A percentile compares a stretch with the other conserved stretches of the same genome.
These are phyloP conservation scores for Floccularia luteovirens DNA, from an alignment of 768 basidiomycete species.

Conservation along the genomic window DNA sequence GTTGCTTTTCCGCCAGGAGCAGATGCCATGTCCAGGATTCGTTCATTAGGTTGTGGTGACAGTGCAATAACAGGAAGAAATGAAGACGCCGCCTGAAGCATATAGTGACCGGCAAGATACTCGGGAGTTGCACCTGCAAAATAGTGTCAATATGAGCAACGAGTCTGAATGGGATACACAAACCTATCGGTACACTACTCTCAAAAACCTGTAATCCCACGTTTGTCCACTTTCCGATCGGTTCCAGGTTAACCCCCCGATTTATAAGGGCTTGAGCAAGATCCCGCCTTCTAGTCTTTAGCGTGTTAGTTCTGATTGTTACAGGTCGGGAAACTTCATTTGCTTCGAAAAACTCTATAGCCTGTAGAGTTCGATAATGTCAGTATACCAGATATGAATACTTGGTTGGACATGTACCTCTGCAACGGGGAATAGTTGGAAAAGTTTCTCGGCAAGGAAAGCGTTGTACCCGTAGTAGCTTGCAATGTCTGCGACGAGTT, in stretches of 20 bases:
- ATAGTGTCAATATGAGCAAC: not conserved
- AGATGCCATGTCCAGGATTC: slow-evolving; percentile 96
- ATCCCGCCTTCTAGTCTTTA: slow-evolving; percentile 88
- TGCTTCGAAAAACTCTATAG: slow-evolving; percentile 96
- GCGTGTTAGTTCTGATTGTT: slow-evolving; percentile 95
- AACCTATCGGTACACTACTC: slow-evolving; percentile 89
- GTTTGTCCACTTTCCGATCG: slow-evolving; percentile 99
- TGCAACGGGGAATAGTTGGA: slow-evolving; percentile 85
- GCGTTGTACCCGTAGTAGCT: slow-evolving; percentile 98
- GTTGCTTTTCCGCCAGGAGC: slow-evolving; percentile 98
- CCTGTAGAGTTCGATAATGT: slow-evolving; percentile 44
- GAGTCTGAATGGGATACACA: slow-evolving; percentile 6
- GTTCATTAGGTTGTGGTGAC: slow-evolving; percentile 85
- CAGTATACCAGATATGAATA: no score
- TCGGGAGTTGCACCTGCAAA: slow-evolving; percentile 85
- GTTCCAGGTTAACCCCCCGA: slow-evolving; percentile 94
- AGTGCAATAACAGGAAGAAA: slow-evolving; percentile 99
- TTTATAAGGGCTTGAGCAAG: slow-evolving; percentile 92
- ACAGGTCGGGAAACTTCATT: slow-evolving; percentile 95
- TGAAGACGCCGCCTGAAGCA: slow-evolving; percentile 98
- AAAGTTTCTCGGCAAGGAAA: slow-evolving; percentile 90
- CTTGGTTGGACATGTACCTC: slow-evolving; percentile 54
- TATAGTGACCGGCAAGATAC: slow-evolving; percentile 98
- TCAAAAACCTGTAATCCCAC: slow-evolving; percentile 99
- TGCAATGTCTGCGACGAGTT: slow-evolving; percentile 82